A percentile compares a stretch with the other conserved stretches of the same genome.
phyloP scores from a whole-genome alignment of 345 rosid species.

The Acer campestre region DNA sequence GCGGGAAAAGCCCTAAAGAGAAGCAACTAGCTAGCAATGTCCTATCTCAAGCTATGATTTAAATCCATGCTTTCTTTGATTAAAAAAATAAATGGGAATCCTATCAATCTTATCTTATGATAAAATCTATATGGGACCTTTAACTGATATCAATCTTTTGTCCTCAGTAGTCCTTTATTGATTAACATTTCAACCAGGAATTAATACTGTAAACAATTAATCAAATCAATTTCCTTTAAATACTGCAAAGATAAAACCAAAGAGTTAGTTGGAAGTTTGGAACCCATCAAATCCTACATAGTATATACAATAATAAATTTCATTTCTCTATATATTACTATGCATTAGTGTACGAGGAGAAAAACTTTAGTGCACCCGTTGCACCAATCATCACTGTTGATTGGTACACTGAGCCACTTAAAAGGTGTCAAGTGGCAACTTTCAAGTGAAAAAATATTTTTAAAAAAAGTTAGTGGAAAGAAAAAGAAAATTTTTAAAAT shows the following conservation, averaged over 20 bases:
- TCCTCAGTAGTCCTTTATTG: neutral
- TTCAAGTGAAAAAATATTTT: no score
- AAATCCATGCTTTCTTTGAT: constrained; percentile 8
- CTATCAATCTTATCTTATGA: neutral
- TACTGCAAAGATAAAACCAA: neutral
- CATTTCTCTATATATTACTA: no score
- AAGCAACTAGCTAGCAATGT: constrained; percentile 3
- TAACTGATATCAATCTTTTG: neutral
- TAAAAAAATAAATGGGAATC: constrained; percentile 5
- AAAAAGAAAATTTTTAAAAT: no score
- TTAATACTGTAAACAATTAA: neutral
- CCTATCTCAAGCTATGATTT: constrained; percentile 13
- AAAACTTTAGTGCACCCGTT: no score
- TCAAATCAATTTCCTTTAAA: neutral
- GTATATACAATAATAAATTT: neutral
- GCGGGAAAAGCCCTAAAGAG: constrained; percentile 12
- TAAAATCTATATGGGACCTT: constrained; percentile 27
- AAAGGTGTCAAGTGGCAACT: no score
- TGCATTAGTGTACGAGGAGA: no score
- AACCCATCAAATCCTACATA: neutral
- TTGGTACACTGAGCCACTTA: no score
- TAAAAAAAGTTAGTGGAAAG: no score
- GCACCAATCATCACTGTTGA: no score
- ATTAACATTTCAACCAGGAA: neutral
- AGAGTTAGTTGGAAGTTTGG: neutral